These are phyloP conservation scores for Holtermanniella nyarrowii DNA, from an alignment of 768 basidiomycete genomes.

Conservation along the genomic window DNA sequence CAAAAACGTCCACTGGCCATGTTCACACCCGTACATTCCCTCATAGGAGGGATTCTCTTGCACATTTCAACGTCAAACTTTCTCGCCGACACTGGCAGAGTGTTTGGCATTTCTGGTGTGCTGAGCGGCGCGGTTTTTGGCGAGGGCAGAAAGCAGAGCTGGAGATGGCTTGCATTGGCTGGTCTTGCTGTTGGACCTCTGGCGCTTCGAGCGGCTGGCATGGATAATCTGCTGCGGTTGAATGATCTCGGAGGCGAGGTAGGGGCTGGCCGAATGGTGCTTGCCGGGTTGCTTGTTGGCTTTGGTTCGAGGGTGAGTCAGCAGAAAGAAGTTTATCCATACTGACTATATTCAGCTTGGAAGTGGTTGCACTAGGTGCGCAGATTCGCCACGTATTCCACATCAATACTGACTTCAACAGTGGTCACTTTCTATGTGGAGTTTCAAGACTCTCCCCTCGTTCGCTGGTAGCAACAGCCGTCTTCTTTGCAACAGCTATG, in stretches of 20 bases:
- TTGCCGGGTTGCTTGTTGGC: slow-evolving; percentile 37
- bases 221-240: slow-evolving; percentile 4
- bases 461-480: slow-evolving; percentile 36
- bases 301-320: slow-evolving; percentile 39
- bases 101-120: slow-evolving; percentile 40
- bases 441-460: slow-evolving; percentile 38
- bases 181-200: slow-evolving; percentile 17
- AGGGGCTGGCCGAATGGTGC: slow-evolving; percentile 6
- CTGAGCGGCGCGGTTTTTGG: slow-evolving; percentile 28
- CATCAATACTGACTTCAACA: neutral
- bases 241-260: slow-evolving; percentile 7
- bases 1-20: too few relatives aligned
- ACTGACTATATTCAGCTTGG: slow-evolving; percentile 38
- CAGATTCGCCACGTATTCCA: too few relatives aligned
- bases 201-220: slow-evolving; percentile 4
- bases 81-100: slow-evolving; percentile 32
- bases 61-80: slow-evolving; percentile 33
- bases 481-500: slow-evolving; percentile 33
- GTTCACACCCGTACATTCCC: slow-evolving; percentile 36
- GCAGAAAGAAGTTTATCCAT: neutral
- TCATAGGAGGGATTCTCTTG: slow-evolving; percentile 37
- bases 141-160: slow-evolving; percentile 7
- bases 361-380: slow-evolving; percentile 36
- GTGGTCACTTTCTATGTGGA: slow-evolving; percentile 43
- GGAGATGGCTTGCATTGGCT: slow-evolving; percentile 23